Evolutionary conservation across 768 basidiomycete species (phyloP), one percentile per base, ranked within the genome.

Genomic region (Floccularia luteovirens): DNA sequence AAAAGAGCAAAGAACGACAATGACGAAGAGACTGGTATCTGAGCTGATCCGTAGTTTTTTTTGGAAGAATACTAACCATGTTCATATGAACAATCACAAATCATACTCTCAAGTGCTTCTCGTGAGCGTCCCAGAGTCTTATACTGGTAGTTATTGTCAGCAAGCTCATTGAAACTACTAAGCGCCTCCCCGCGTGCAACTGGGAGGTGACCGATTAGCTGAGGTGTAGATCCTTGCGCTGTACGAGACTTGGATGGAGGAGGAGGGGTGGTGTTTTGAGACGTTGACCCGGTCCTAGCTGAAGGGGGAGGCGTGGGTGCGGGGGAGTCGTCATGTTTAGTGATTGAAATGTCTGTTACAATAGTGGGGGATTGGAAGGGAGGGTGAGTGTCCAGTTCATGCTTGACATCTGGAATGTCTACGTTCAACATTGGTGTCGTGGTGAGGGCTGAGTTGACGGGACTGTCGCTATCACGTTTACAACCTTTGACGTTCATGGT

Each of bases 31-130:
- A 33, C 34, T 36, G 10, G 24, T 25, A 38, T 40, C 37, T 22
- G 6, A 34, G 14, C 38, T 44, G 30, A 31, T 30, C n/a, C n/a
- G n/a, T n/a, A n/a, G n/a, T n/a, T n/a, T n/a, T n/a, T n/a, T n/a
- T n/a, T n/a, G n/a, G 39, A 53, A 52, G 45, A 44, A 55, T 51
- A 83, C 88, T 70, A 59, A 94, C 90, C 81, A 58, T 73, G 74
- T 43, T 84, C 78, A 59, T 77, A 94, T 43, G 63, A 64, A 63
- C 96, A 99, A 58, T 99, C 96, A 68, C 96, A 99, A 17, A 82
- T 78, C 84, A 92, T 90, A 61, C 89, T 86, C 67, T 98, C 96
- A 53, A 85, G 74, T 39, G 81, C 73, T 64, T 94, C 90, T 54
- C 84, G 79, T 39, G 87, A 89, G 51, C 78, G 75, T n/a, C 94